A percentile compares a stretch with the other conserved stretches of the same genome.
These are phyloP conservation scores for Saprolegnia parasitica DNA, from an alignment of 352 stramenopile species.

Conservation along the genomic window DNA sequence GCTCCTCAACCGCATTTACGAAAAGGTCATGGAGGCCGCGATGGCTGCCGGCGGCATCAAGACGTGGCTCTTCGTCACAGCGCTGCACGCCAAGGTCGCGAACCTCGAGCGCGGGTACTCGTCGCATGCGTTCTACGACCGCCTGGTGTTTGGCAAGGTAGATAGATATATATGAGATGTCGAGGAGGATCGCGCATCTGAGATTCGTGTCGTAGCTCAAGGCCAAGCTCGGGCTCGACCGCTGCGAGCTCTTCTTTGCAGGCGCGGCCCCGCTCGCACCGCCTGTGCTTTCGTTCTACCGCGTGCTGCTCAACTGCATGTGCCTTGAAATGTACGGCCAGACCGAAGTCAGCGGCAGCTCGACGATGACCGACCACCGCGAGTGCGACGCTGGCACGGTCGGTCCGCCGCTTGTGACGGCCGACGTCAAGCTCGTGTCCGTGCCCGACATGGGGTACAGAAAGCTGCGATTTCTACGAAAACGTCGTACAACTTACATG, in stretches of 20 bases:
- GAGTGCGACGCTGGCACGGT: conserved; percentile 81
- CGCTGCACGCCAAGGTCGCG: conserved; percentile 51
- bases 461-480: too few species aligned
- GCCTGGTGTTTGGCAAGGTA: conserved; percentile 94
- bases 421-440: conserved; percentile 91
- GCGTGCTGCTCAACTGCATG: conserved; percentile 85
- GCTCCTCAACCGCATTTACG: conserved; percentile 96
- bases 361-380: conserved; percentile 37
- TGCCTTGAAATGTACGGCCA: conserved; percentile 95
- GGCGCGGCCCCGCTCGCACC: conserved; percentile 90
- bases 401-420: conserved; percentile 72
- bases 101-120: conserved; percentile 40
- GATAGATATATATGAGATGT: background rate
- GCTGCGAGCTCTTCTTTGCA: conserved; percentile 84
- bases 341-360: conserved; percentile 75
- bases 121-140: conserved; percentile 89
- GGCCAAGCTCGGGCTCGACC: conserved; percentile 67
- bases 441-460: conserved; percentile 98
- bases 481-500: conserved; percentile 32
- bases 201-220: conserved; percentile 47
- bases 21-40: conserved; percentile 85
- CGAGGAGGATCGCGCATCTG: background rate
- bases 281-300: conserved; percentile 92
- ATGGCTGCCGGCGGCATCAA: conserved; percentile 72
- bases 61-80: conserved; percentile 85